Percentiles rank a stretch among this genome's conserved stretches.
phyloP scores from a whole-genome alignment of 768 basidiomycete genomes.

The Agaricus blazei region DNA sequence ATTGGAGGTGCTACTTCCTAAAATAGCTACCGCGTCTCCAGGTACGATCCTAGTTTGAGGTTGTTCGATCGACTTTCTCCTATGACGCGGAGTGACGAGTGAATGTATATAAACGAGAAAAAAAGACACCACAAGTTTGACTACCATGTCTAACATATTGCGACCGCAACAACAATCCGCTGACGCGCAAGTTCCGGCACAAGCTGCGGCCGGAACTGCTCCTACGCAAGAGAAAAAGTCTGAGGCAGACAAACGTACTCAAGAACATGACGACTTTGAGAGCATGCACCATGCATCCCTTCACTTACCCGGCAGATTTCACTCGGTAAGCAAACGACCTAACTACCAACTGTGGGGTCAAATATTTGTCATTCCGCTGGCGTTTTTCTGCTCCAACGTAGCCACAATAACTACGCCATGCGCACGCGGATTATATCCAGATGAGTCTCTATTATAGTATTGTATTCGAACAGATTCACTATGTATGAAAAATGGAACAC shows the following conservation, averaged over 20 bases:
- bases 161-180: neutral
- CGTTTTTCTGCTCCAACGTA: constrained; percentile 24
- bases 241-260: constrained; percentile 15
- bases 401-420: constrained; percentile 24
- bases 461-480: neutral
- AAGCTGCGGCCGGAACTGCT: neutral
- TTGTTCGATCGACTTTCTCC: too few species aligned
- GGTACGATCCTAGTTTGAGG: too few species aligned
- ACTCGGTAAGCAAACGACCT: constrained; percentile 25
- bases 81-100: too few species aligned
- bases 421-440: constrained; percentile 23
- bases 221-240: neutral
- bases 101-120: too few species aligned
- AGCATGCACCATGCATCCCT: constrained; percentile 11
- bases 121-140: too few species aligned
- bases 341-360: constrained; percentile 27
- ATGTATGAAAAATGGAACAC: neutral
- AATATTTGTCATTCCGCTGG: constrained; percentile 25
- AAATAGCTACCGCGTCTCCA: too few species aligned
- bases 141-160: neutral
- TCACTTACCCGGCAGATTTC: constrained; percentile 17
- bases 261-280: constrained; percentile 20
- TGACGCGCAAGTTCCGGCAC: neutral
- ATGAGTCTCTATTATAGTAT: constrained; percentile 24
- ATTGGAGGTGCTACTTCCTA: too few species aligned